These are phyloP conservation scores for Myriosclerotinia curreyana DNA, from an alignment of 2,329 filamentous ascomycete genomes.

Conservation along the genomic window DNA sequence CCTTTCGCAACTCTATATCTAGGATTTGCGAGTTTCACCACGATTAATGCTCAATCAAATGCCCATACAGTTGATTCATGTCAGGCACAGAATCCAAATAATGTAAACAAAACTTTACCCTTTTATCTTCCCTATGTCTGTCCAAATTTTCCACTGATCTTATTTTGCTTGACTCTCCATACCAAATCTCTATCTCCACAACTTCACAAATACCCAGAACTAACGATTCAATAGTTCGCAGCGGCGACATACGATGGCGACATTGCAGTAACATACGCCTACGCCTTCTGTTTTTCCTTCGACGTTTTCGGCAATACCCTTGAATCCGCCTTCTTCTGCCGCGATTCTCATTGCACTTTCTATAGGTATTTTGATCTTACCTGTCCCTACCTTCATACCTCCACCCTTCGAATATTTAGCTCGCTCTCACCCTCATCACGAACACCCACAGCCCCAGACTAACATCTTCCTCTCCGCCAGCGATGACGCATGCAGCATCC, in stretches of 20 bases:
- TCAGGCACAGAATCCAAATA: background rate
- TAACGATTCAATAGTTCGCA: background rate
- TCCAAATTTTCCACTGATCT: no score
- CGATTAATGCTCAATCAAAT: background rate
- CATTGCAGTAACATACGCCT: background rate
- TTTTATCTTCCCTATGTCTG: background rate
- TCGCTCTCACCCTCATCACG: fast-evolving
- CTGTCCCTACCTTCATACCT: background rate
- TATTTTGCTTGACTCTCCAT: background rate
- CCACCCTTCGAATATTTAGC: background rate
- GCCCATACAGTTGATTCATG: background rate
- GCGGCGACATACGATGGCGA: background rate
- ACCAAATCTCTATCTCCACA: no score
- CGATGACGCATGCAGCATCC: background rate
- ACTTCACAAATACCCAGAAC: background rate
- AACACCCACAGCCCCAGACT: background rate
- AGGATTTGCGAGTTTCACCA: background rate
- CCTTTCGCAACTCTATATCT: background rate
- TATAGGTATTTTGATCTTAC: background rate
- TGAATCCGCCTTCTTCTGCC: background rate
- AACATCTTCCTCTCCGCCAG: background rate
- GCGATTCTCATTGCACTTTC: background rate
- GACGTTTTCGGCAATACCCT: background rate
- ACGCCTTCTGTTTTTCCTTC: conserved; percentile 1
- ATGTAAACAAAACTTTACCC: background rate